Conservation (phyloP, 2,329 filamentous ascomycete species). For the Tolypocladium cylindrosporum region DNA sequence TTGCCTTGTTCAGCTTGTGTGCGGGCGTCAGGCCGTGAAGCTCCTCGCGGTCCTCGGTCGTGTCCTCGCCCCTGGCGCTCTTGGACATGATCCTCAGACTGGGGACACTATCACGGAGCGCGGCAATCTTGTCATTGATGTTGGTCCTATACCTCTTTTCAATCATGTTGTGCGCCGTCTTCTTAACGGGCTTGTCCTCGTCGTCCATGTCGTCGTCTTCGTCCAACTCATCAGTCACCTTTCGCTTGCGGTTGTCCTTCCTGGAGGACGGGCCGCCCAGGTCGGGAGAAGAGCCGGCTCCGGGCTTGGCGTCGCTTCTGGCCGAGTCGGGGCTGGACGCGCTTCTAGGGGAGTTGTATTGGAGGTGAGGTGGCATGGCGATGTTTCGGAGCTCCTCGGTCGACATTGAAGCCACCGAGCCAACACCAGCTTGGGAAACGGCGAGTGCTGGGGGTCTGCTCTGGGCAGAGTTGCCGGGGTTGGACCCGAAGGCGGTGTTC, state of each 20-base stretch:
- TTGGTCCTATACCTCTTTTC: conserved; percentile 96
- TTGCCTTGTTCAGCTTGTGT: conserved; percentile 97
- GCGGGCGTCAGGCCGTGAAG: conserved; percentile 67
- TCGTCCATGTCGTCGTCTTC: conserved; percentile 46
- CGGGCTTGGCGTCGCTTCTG: conserved; percentile 34
- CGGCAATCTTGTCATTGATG: conserved; percentile 93
- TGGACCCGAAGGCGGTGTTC: conserved; percentile 19
- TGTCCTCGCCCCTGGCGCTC: conserved; percentile 56
- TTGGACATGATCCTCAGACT: conserved; percentile 78
- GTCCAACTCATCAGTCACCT: conserved; percentile 48
- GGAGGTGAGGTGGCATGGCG: conserved; percentile 53
- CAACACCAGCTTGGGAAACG: conserved; percentile 5
- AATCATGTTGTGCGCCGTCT: conserved; percentile 96
- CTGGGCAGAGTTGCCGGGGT: conserved; percentile 8
- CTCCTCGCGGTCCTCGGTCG: conserved; percentile 67
- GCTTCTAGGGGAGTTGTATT: conserved; percentile 49
- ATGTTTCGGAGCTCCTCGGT: conserved; percentile 52
- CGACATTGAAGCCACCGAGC: conserved; percentile 30
- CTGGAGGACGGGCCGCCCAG: conserved; percentile 28
- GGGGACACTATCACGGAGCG: conserved; percentile 82
- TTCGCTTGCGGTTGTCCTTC: conserved; percentile 53
- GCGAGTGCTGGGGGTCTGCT: conserved; percentile 22
- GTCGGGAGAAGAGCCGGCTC: conserved; percentile 51
- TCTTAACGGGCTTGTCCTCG: conserved; percentile 56
- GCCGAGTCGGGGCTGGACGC: conserved; percentile 49